Conservation (phyloP, 208 protist species). For the Trypanosoma boissoni region DNA sequence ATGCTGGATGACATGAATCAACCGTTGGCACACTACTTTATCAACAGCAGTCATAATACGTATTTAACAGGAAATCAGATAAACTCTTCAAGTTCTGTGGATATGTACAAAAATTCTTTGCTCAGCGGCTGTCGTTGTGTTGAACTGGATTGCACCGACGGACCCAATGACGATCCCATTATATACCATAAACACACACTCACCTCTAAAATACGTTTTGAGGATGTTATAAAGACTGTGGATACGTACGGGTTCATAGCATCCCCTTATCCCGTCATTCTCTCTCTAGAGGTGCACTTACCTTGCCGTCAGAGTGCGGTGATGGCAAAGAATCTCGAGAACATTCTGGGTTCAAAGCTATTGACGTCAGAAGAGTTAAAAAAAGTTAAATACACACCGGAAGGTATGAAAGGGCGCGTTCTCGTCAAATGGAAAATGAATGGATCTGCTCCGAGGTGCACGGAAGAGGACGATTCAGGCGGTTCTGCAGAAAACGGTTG, state of each 20-base stretch:
- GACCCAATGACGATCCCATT: conserved; percentile 57
- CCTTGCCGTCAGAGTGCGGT: conserved; percentile 50
- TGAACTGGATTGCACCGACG: conserved; percentile 86
- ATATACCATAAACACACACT: conserved; percentile 83
- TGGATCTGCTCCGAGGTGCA: conserved; percentile 29
- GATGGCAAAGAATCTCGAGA: conserved; percentile 68
- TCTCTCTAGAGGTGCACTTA: conserved; percentile 81
- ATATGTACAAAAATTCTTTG: conserved; percentile 73
- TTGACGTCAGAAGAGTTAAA: conserved; percentile 39
- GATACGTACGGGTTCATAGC: conserved; percentile 56
- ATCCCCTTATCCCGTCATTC: conserved; percentile 75
- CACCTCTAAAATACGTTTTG: conserved; percentile 71
- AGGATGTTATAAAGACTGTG: conserved; percentile 52
- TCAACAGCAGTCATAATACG: conserved; percentile 95
- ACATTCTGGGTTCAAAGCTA: conserved; percentile 51
- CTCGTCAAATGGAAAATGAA: conserved; percentile 60
- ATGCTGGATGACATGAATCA: conserved; percentile 52
- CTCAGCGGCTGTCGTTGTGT: conserved; percentile 79
- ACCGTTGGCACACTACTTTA: conserved; percentile 84
- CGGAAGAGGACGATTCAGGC: conserved; percentile 29
- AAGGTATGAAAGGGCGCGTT: conserved; percentile 51
- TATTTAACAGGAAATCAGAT: conserved; percentile 95
- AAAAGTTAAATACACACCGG: conserved; percentile 46
- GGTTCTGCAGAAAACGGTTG: conserved; percentile 15
- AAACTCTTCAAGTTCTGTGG: conserved; percentile 36